Evolutionary conservation across 495 filamentous ascomycete genomes (phyloP).

Genomic region (Xylaria venustula): DNA sequence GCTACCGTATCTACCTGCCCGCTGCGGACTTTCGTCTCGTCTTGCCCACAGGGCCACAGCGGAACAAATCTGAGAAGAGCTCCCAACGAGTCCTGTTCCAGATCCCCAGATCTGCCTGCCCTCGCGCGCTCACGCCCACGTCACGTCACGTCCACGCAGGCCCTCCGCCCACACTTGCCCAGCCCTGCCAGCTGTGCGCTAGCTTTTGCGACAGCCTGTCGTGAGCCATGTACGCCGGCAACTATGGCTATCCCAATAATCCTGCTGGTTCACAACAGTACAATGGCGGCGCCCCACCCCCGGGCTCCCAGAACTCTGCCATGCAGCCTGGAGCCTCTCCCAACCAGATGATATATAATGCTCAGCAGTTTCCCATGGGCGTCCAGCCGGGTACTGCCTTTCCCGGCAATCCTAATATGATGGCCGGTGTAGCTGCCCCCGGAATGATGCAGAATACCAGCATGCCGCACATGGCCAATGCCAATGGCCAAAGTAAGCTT

Average conservation of each 20-base stretch:
- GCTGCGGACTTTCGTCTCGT: constrained; percentile 9
- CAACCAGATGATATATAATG: constrained; percentile 42
- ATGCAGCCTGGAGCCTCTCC: constrained; percentile 46
- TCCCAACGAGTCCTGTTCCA: constrained; percentile 34
- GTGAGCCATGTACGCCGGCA: constrained; percentile 50
- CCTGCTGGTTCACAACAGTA: constrained; percentile 41
- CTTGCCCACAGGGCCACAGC: constrained; percentile 5
- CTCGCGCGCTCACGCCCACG: constrained; percentile 24
- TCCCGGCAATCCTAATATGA: constrained; percentile 45
- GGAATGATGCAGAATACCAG: constrained; percentile 54
- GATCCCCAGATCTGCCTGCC: constrained; percentile 31
- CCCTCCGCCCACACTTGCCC: constrained; percentile 27
- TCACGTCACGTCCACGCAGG: constrained; percentile 23
- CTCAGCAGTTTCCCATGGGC: constrained; percentile 47
- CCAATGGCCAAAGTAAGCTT: constrained; percentile 51
- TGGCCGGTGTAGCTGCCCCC: constrained; percentile 47
- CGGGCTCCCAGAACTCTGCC: constrained; percentile 41
- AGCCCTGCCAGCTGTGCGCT: constrained; percentile 36
- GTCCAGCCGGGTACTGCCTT: constrained; percentile 39
- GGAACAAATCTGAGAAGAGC: constrained; percentile 27
- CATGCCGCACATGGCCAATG: constrained; percentile 49
- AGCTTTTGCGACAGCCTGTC: constrained; percentile 30
- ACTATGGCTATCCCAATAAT: constrained; percentile 50
- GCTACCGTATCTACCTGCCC: neutral
- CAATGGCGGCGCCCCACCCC: constrained; percentile 47